Evolutionary conservation across 2,329 filamentous ascomycete genomes (phyloP).

Genomic region (Botryotinia narcissicola): DNA sequence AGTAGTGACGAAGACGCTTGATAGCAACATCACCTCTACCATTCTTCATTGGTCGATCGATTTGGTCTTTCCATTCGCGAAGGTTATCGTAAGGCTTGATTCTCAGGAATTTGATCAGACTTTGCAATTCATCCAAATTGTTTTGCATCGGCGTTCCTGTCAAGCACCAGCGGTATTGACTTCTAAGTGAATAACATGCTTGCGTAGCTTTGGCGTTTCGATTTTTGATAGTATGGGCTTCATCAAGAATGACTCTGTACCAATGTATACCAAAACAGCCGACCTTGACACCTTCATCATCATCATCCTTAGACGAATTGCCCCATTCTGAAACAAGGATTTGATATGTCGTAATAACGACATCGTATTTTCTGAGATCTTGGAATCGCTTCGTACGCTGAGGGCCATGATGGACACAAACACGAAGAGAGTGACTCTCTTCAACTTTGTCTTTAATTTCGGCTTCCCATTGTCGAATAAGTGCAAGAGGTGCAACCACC

Average conservation of each 20-base stretch:
- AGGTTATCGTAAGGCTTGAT: constrained; percentile 90
- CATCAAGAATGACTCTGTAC: constrained; percentile 94
- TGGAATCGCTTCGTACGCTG: constrained; percentile 75
- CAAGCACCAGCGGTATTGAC: constrained; percentile 92
- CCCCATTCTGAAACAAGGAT: constrained; percentile 90
- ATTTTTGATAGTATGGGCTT: constrained; percentile 98
- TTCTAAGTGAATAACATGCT: constrained; percentile 79
- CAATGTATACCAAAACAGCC: constrained; percentile 91
- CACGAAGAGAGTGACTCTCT: constrained; percentile 66
- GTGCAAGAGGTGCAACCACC: constrained; percentile 85
- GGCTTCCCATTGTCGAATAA: constrained; percentile 96
- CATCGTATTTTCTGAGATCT: constrained; percentile 81
- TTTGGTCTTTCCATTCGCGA: constrained; percentile 84
- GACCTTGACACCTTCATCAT: constrained; percentile 61
- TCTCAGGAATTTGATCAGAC: constrained; percentile 84
- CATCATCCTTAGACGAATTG: constrained; percentile 59
- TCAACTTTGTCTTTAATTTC: constrained; percentile 84
- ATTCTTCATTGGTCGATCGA: constrained; percentile 84
- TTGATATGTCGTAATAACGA: constrained; percentile 96
- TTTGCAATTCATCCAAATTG: constrained; percentile 94
- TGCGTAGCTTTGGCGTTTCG: constrained; percentile 93
- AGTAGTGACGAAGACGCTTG: constrained; percentile 74
- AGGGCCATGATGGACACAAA: constrained; percentile 88
- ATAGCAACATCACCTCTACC: constrained; percentile 89
- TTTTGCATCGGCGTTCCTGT: constrained; percentile 98